Evolutionary conservation across 2,329 filamentous ascomycete species (phyloP).

Genomic region (Venturiaceae sp.): DNA sequence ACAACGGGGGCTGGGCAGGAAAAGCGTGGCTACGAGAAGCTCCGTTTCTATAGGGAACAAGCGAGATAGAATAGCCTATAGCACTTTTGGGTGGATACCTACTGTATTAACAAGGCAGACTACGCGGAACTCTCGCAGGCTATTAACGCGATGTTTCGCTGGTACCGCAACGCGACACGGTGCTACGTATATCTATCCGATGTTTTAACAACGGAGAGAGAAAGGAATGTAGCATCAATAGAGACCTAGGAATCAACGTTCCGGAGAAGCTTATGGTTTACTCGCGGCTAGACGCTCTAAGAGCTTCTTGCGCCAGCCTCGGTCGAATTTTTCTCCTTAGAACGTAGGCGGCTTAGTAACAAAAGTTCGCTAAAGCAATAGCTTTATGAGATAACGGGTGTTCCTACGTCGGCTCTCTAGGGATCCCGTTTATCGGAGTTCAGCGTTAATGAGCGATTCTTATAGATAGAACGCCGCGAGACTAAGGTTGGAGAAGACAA

Average conservation of each 20-base stretch:
- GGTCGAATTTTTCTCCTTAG: constrained; percentile 9
- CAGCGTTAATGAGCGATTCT: constrained; percentile 1
- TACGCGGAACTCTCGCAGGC: constrained; percentile 7
- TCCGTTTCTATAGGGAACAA: constrained; percentile 10
- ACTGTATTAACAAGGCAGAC: constrained; percentile 8
- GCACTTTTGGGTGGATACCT: constrained; percentile 10
- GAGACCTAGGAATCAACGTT: constrained; percentile 6
- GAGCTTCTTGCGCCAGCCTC: constrained; percentile 8
- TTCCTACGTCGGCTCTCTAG: constrained; percentile 8
- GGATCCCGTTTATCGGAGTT: neutral
- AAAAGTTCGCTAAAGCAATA: constrained; percentile 7
- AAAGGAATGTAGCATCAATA: neutral
- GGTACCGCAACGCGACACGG: constrained; percentile 6
- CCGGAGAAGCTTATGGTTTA: constrained; percentile 10
- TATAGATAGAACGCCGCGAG: neutral
- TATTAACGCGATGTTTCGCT: constrained; percentile 10
- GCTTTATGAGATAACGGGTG: constrained; percentile 10
- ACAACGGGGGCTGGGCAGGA: constrained; percentile 1
- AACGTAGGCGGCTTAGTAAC: constrained; percentile 6
- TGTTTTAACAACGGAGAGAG: neutral
- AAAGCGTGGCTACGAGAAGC: constrained; percentile 11
- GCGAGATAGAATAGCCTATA: constrained; percentile 8
- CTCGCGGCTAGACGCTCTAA: constrained; percentile 11
- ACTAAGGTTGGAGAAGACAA: constrained; percentile 2
- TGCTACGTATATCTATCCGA: constrained; percentile 9